Evolutionary conservation across 2,329 filamentous ascomycete genomes (phyloP).

Genomic region (Neopestalotiopsis rosae): DNA sequence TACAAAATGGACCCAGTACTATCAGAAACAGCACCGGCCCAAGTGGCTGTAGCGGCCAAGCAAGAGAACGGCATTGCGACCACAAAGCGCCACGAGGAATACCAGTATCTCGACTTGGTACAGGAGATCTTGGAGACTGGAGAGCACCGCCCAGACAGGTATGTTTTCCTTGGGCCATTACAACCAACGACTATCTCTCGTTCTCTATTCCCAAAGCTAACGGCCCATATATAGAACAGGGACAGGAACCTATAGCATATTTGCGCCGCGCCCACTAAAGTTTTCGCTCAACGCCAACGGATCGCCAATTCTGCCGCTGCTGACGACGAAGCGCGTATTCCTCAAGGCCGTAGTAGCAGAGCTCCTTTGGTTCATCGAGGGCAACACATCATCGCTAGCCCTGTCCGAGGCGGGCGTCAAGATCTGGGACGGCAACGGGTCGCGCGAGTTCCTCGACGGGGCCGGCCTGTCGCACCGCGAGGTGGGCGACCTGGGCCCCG

Average conservation of each 20-base stretch:
- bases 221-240: constrained; percentile 69
- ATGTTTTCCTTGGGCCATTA: constrained; percentile 24
- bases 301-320: constrained; percentile 79
- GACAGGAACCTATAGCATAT: constrained; percentile 89
- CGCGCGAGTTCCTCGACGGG: constrained; percentile 85
- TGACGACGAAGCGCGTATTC: constrained; percentile 98
- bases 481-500: constrained; percentile 89
- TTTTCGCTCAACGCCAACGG: constrained; percentile 76
- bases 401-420: constrained; percentile 84
- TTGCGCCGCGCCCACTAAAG: constrained; percentile 84
- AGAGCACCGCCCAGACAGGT: constrained; percentile 89
- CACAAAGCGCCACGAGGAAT: constrained; percentile 69
- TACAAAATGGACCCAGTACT: constrained; percentile 14
- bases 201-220: constrained; percentile 19
- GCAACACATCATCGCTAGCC: constrained; percentile 78
- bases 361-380: constrained; percentile 93
- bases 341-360: constrained; percentile 87
- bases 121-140: constrained; percentile 81
- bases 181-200: background rate
- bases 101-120: constrained; percentile 92
- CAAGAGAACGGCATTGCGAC: background rate
- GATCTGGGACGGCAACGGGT: constrained; percentile 98
- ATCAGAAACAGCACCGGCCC: constrained; percentile 7
- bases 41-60: background rate
- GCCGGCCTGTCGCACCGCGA: constrained; percentile 82